Conservation (phyloP, 2,329 filamentous ascomycete genomes). For the Chrysosporium keratinophilum region DNA sequence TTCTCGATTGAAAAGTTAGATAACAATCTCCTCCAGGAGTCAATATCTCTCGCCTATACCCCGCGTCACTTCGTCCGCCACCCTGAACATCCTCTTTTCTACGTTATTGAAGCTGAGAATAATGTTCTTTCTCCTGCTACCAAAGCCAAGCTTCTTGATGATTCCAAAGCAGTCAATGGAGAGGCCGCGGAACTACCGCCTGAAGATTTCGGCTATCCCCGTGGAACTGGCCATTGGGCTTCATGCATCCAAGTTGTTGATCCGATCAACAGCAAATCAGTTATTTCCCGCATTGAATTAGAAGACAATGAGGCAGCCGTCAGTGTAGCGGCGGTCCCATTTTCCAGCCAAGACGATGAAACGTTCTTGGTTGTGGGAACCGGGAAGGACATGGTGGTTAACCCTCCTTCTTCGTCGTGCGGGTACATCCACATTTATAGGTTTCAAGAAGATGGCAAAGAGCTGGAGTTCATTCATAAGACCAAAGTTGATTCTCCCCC, state of each 20-base stretch:
- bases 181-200: constrained; percentile 61
- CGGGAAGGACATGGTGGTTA: constrained; percentile 76
- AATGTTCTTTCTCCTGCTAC: constrained; percentile 78
- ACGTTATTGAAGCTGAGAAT: constrained; percentile 87
- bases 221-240: constrained; percentile 77
- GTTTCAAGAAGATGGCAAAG: constrained; percentile 74
- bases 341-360: constrained; percentile 80
- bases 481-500: constrained; percentile 85
- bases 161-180: constrained; percentile 60
- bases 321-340: constrained; percentile 72
- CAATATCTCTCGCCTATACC: constrained; percentile 78
- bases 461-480: constrained; percentile 91
- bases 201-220: constrained; percentile 80
- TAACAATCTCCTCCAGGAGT: constrained; percentile 76
- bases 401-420: constrained; percentile 61
- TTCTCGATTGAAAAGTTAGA: constrained; percentile 82
- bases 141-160: constrained; percentile 60
- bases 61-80: constrained; percentile 80
- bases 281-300: constrained; percentile 69
- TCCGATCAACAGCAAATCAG: constrained; percentile 60
- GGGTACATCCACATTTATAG: constrained; percentile 90
- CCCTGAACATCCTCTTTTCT: constrained; percentile 79
- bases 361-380: constrained; percentile 89
- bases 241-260: constrained; percentile 92
- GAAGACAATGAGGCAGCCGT: constrained; percentile 86